phyloP scores from a whole-genome alignment of 2,329 filamentous ascomycete genomes.

The Botryosphaeria agaves region DNA sequence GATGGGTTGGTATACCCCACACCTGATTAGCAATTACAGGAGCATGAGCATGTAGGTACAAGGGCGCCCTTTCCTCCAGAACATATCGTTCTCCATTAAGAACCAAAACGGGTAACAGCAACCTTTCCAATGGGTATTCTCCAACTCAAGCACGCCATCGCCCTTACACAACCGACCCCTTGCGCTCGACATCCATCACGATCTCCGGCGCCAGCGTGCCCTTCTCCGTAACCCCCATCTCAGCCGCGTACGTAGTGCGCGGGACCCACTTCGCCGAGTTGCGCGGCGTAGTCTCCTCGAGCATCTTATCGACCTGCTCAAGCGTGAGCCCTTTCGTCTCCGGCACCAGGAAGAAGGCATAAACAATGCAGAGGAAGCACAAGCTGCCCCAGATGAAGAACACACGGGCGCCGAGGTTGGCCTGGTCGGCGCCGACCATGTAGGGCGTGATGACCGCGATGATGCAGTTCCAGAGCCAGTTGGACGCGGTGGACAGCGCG shows the following conservation, averaged over 20 bases:
- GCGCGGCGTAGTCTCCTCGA: constrained; percentile 68
- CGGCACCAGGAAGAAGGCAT: constrained; percentile 56
- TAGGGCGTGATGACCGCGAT: constrained; percentile 55
- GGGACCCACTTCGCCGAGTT: constrained; percentile 64
- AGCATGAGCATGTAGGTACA: too few species aligned
- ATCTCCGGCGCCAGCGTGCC: constrained; percentile 12
- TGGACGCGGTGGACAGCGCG: constrained; percentile 69
- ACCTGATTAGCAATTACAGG: too few species aligned
- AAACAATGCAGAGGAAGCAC: constrained; percentile 33
- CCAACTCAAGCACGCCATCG: too few species aligned
- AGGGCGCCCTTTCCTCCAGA: too few species aligned
- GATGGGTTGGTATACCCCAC: too few species aligned
- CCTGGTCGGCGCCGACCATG: constrained; percentile 42
- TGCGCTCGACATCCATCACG: constrained; percentile 15
- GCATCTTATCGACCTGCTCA: constrained; percentile 73
- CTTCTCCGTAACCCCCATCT: constrained; percentile 14
- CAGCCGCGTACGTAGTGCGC: constrained; percentile 33
- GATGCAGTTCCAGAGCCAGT: constrained; percentile 70
- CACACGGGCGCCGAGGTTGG: constrained; percentile 27
- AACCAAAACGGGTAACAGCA: too few species aligned
- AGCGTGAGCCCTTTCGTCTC: constrained; percentile 43
- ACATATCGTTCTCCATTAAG: too few species aligned
- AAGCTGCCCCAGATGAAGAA: constrained; percentile 25
- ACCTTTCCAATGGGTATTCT: too few species aligned
- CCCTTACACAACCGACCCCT: constrained; percentile 15